Conservation (phyloP, 2,329 filamentous ascomycete species). For the Xylaria sp. region DNA sequence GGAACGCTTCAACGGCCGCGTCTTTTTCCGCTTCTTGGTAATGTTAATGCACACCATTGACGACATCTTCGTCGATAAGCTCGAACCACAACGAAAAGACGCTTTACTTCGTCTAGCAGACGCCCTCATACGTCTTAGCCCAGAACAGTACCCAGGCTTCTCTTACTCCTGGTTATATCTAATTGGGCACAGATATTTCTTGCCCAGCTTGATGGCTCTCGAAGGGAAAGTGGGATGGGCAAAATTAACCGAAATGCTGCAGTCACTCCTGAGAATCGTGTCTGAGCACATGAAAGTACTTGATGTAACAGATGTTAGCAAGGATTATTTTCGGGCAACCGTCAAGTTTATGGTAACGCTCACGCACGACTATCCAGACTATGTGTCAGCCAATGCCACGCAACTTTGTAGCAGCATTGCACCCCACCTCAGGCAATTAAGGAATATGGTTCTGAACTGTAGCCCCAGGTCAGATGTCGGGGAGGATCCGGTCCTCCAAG, state of each 20-base stretch:
- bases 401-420: slow-evolving; percentile 82
- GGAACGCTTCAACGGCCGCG: slow-evolving; percentile 82
- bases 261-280: slow-evolving; percentile 73
- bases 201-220: slow-evolving; percentile 76
- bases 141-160: slow-evolving; percentile 79
- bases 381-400: slow-evolving; percentile 85
- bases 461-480: slow-evolving; percentile 70
- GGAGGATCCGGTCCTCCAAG: slow-evolving; percentile 64
- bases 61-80: slow-evolving; percentile 60
- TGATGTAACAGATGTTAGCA: slow-evolving; percentile 70
- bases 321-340: slow-evolving; percentile 83
- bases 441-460: slow-evolving; percentile 85
- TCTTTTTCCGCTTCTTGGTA: slow-evolving; percentile 91
- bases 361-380: slow-evolving; percentile 94
- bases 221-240: slow-evolving; percentile 75
- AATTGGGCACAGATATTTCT: slow-evolving; percentile 82
- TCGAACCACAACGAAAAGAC: slow-evolving; percentile 67
- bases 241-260: slow-evolving; percentile 74
- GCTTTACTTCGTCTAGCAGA: slow-evolving; percentile 75
- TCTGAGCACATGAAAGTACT: slow-evolving; percentile 79
- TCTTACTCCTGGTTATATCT: slow-evolving; percentile 84
- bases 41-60: slow-evolving; percentile 78
- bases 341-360: slow-evolving; percentile 83
- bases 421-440: slow-evolving; percentile 81
- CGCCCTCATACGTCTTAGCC: slow-evolving; percentile 75